Conservation (phyloP, 306 rosid genomes). For the Glycyrrhiza uralensis region DNA sequence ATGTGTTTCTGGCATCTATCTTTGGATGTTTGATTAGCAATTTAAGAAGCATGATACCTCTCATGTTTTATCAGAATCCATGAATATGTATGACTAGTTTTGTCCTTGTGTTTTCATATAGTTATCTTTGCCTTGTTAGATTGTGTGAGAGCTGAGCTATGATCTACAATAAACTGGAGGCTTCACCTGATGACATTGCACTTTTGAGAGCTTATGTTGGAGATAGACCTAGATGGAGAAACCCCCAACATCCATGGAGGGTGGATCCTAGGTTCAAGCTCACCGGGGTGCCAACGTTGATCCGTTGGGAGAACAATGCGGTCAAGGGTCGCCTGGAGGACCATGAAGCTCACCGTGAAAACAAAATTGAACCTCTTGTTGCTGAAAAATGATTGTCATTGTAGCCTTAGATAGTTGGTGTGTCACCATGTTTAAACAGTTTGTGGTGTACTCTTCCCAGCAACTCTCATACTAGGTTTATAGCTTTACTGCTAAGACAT, state of each 20-base stretch:
- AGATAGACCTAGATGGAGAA: conserved; percentile 80
- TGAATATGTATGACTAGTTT: conserved; percentile 13
- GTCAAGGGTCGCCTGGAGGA: conserved; percentile 74
- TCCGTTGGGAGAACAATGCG: conserved; percentile 59
- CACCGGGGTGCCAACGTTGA: conserved; percentile 68
- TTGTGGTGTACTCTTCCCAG: conserved; percentile 18
- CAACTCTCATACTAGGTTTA: not conserved
- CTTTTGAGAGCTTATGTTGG: conserved; percentile 74
- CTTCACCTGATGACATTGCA: conserved; percentile 49
- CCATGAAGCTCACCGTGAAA: conserved; percentile 64
- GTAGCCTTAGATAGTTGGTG: not conserved
- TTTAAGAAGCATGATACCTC: not conserved
- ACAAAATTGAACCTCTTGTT: conserved; percentile 65
- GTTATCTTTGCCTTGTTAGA: conserved; percentile 32
- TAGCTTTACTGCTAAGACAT: conserved; percentile 3
- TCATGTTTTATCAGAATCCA: not conserved
- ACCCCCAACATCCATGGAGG: conserved; percentile 71
- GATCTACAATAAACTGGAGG: conserved; percentile 67
- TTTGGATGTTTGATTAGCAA: not conserved
- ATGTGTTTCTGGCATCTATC: not conserved
- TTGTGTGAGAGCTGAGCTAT: conserved; percentile 81
- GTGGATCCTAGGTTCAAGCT: conserved; percentile 66
- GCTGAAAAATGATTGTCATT: conserved; percentile 40
- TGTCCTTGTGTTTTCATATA: not conserved
- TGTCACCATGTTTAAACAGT: not conserved